Evolutionary conservation across 2,329 filamentous ascomycete species (phyloP).

Genomic region (Leptographium wingfieldii): DNA sequence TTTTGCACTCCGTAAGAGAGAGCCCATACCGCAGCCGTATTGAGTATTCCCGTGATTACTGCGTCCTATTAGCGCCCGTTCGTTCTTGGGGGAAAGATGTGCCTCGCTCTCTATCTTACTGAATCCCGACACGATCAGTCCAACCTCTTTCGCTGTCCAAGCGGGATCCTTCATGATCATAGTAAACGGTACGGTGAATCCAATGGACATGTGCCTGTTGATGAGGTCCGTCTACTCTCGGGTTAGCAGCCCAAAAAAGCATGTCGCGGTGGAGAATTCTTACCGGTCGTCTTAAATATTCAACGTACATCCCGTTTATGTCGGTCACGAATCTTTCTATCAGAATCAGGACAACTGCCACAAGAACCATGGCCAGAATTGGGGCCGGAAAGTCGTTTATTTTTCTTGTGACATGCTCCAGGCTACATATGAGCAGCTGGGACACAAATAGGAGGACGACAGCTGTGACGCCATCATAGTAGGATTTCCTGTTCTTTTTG

Average conservation of each 20-base stretch:
- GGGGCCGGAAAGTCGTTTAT: conserved; percentile 31
- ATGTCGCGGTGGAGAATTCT: neutral
- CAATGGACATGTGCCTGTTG: conserved; percentile 37
- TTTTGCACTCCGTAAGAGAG: conserved; percentile 17
- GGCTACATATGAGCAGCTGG: conserved; percentile 33
- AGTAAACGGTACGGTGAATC: conserved; percentile 36
- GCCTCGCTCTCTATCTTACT: conserved; percentile 18
- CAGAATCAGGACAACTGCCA: conserved; percentile 23
- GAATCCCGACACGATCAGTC: conserved; percentile 30
- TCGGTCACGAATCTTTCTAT: conserved; percentile 10
- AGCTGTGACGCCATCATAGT: conserved; percentile 19
- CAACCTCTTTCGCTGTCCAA: conserved; percentile 22
- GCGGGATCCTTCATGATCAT: conserved; percentile 27
- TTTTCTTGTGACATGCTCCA: conserved; percentile 23
- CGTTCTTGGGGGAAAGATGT: neutral
- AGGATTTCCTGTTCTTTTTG: neutral
- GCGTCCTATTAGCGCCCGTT: neutral
- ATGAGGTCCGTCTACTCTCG: conserved; percentile 31
- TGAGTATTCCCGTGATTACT: conserved; percentile 22
- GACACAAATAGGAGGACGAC: conserved; percentile 25
- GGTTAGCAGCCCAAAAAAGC: neutral
- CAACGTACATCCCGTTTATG: conserved; percentile 17
- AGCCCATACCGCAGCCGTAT: conserved; percentile 17
- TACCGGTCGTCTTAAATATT: conserved; percentile 11
- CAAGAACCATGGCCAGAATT: conserved; percentile 33